Base-by-base conservation (phyloP, 768 basidiomycete genomes). In the Russula virescens region DNA sequence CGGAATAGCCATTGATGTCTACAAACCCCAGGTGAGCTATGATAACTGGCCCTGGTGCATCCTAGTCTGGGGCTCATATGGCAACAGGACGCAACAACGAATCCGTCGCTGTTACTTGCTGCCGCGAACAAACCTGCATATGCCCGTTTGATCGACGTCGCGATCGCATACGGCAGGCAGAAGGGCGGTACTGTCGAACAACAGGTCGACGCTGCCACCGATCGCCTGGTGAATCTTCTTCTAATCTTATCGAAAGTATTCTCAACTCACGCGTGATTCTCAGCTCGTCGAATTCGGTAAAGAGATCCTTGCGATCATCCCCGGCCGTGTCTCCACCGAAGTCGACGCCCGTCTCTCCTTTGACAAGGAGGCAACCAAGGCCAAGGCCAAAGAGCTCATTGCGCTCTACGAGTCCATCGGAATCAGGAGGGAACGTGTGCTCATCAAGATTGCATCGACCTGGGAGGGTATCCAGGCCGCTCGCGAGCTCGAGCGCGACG, bases 391-490 rank as follows among this genome's bases (percentile, higher is more conserved):
- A 75, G 83, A 90, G 71, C 85, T 98, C 72, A 98, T 99, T 69
- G 86, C 86, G 42, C 87, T 98, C 64, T 99, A 99, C 81, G 83
- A 94, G 40, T 91, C 90, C n/a, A 74, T 94, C 66, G 97, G 97
- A 66, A 86, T 99, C 79, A 79, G 84, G 73, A 92, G 90, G 78
- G 94, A 98, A 47, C 92, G 97, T 66, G 80, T 99, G 66, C 81
- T 99, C 69, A 98, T 99, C 86, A 99, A 99, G 82, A 98, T 99
- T 73, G 97, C 96, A 34, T 96, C 97, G 45, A 95, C 95, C 52
- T 99, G 93, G 91, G 97, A 98, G 78, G 97, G 97, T 77, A 99
- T 99, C 79, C 96, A 99, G 76, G 97, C 97, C 63, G 97, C 97
- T 42, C 87, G 94, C 66, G 88, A 95, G 76, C 88, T 99, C 68